Conservation (phyloP, 148 eudicot species). For the Camellia lanceoleosa region DNA sequence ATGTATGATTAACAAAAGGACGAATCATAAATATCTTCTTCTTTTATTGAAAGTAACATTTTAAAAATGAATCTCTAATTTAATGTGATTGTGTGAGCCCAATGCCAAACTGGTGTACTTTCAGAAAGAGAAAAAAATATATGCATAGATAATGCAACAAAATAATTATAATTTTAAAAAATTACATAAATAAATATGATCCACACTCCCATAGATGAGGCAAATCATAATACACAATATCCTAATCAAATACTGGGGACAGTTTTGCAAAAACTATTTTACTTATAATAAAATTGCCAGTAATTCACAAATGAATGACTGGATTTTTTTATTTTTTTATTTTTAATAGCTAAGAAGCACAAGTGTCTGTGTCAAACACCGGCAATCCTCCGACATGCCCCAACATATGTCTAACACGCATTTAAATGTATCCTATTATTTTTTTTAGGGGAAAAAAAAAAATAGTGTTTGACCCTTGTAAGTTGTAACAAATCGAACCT, state of each 20-base stretch:
- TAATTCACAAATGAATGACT: background rate
- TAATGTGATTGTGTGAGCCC: background rate
- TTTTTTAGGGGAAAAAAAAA: no score
- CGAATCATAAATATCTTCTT: background rate
- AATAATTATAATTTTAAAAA: background rate
- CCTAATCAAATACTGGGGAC: background rate
- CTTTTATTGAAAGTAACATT: no score
- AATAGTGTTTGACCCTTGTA: no score
- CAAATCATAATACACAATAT: background rate
- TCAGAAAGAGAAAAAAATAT: background rate
- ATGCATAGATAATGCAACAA: background rate
- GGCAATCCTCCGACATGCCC: background rate
- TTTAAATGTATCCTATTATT: no score
- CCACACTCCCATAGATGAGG: background rate
- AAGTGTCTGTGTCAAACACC: no score
- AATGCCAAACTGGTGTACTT: background rate
- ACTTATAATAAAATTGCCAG: background rate
- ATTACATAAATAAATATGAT: background rate
- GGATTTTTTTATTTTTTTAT: background rate
- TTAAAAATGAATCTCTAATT: background rate
- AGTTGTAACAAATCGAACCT: no score
- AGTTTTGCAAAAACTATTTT: background rate
- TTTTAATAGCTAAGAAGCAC: background rate
- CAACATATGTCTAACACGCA: background rate
- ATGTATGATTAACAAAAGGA: background rate